Evolutionary conservation across 2,329 filamentous ascomycete genomes (phyloP), one percentile per base, ranked within the genome.

Genomic region (Aureobasidium sp.): DNA sequence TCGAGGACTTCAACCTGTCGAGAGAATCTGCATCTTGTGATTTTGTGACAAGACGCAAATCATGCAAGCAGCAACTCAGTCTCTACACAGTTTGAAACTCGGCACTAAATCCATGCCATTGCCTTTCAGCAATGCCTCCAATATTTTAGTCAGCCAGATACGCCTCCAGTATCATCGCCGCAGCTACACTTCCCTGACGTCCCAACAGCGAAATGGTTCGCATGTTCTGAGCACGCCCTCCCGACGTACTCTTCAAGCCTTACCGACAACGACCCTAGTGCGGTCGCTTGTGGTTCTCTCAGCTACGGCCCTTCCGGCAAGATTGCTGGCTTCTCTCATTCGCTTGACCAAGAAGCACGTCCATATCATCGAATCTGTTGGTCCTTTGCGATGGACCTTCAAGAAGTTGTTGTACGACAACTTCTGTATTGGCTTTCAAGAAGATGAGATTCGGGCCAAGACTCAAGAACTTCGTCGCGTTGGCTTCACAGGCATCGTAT

Each of bases 281-380:
- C 39, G 53, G 15, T 57, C 53, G 21, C 53, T 57, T 21, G 29
- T 36, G 10, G 53, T 57, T 10, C n/a, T 57, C 11, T 57, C 53
- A 4, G 53, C 39, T 2, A 57, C 53, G 3, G 39, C 30, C 1
- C 53, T 57, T 9, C 53, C 53, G 5, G 53, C 53, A 11, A 57
- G 29, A 34, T 10, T 57, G n/a, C 9, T 57, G 41, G 30, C 53
- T 21, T 32, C 13, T 16, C 53, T 57, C 11, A 57, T 57, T 27
- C 53, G 53, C 53, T 29, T 45, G n/a, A 57, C 53, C 53, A 57
- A 57, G 41, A 45, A 44, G 39, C 15, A 57, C 41, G 53, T 57
- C 8, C n/a, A 29, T 6, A 57, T 45, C 10, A 36, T 57, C 39
- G 53, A 57, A 45, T 44, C 53, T 5, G 29, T 57, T 9, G 16